Evolutionary conservation across 2,329 filamentous ascomycete species (phyloP).

Genomic region (Dothidotthia symphoricarpi): DNA sequence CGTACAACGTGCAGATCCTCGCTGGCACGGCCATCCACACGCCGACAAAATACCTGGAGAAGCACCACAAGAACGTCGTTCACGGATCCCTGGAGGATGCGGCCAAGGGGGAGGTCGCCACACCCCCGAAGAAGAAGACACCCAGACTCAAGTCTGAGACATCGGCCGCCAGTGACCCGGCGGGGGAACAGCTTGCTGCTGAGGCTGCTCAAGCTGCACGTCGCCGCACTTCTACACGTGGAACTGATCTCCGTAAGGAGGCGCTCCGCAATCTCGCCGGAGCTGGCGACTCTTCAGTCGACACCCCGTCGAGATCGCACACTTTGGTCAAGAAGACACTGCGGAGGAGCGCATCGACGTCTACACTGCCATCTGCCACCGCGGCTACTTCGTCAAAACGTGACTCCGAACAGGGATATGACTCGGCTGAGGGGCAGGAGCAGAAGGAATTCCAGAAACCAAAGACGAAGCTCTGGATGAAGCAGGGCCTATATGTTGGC

Average conservation of each 20-base stretch:
- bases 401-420: slow-evolving; percentile 14
- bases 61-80: slow-evolving; percentile 39
- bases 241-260: slow-evolving; percentile 36
- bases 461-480: slow-evolving; percentile 71
- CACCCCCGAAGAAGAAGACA: slow-evolving; percentile 20
- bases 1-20: slow-evolving; percentile 66
- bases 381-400: slow-evolving; percentile 23
- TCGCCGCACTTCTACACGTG: slow-evolving; percentile 34
- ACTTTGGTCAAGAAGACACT: slow-evolving; percentile 31
- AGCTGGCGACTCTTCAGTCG: slow-evolving; percentile 27
- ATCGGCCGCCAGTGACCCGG: slow-evolving; percentile 18
- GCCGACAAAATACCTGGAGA: slow-evolving; percentile 45
- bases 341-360: slow-evolving; percentile 28
- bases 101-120: slow-evolving; percentile 10
- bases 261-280: slow-evolving; percentile 33
- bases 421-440: slow-evolving; percentile 11
- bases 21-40: slow-evolving; percentile 62
- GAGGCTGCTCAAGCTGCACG: slow-evolving; percentile 36
- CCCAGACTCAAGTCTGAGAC: slow-evolving; percentile 10
- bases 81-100: slow-evolving; percentile 28
- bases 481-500: slow-evolving; percentile 82
- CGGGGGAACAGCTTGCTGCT: slow-evolving; percentile 32
- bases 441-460: slow-evolving; percentile 26
- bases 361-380: slow-evolving; percentile 15
- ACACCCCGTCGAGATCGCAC: slow-evolving; percentile 37